phyloP scores from a whole-genome alignment of 768 basidiomycete species.

The Hebeloma cylindrosporum region DNA sequence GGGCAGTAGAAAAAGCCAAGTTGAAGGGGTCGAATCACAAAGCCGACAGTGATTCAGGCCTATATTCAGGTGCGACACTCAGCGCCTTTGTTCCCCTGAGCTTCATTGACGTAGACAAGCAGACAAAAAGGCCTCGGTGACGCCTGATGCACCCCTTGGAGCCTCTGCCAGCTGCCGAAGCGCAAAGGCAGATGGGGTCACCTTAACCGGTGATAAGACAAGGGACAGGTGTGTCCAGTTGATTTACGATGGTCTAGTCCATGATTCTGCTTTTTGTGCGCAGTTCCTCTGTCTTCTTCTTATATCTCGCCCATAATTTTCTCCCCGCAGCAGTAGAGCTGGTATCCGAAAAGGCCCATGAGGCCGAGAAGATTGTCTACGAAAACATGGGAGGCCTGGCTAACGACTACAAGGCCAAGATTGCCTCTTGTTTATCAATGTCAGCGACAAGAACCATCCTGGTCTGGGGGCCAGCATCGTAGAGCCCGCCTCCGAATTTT shows the following conservation, averaged over 20 bases:
- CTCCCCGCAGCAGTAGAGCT: slow-evolving; percentile 62
- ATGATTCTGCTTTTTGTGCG: slow-evolving; percentile 87
- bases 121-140: slow-evolving; percentile 34
- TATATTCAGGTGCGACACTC: slow-evolving; percentile 2
- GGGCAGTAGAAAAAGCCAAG: slow-evolving; percentile 74
- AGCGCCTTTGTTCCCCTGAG: background rate
- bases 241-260: slow-evolving; percentile 88
- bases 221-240: slow-evolving; percentile 88
- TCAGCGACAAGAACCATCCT: slow-evolving; percentile 95
- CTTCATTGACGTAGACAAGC: background rate
- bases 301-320: background rate
- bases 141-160: slow-evolving; percentile 36
- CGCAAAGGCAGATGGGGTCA: slow-evolving; percentile 71
- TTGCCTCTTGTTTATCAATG: slow-evolving; percentile 87
- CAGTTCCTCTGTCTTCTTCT: slow-evolving; percentile 20
- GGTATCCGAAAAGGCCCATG: slow-evolving; percentile 63
- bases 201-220: slow-evolving; percentile 64
- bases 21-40: slow-evolving; percentile 18
- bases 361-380: slow-evolving; percentile 69
- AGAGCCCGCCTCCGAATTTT: slow-evolving; percentile 28
- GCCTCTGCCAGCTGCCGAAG: slow-evolving; percentile 45
- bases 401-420: slow-evolving; percentile 67
- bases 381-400: slow-evolving; percentile 44
- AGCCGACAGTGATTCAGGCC: slow-evolving; percentile 1
- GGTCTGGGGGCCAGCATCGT: slow-evolving; percentile 82